Evolutionary conservation across 768 basidiomycete genomes (phyloP), one percentile per base, ranked within the genome.

Genomic region (Filobasidium wieringae): DNA sequence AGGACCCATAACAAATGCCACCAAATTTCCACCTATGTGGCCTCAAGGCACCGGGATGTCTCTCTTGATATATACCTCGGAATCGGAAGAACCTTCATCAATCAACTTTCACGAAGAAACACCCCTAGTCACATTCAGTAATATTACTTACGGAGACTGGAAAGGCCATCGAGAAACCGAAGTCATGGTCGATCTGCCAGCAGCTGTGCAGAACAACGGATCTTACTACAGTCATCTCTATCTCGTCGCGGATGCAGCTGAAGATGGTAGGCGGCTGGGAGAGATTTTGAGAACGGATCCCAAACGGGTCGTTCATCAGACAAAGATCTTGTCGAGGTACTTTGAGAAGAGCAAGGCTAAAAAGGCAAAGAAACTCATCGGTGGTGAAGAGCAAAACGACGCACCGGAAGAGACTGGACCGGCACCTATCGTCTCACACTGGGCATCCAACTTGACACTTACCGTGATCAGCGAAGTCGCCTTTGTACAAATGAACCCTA

Each of bases 361-460:
- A 31, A 90, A 87, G 66, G 84, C 84, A 73, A 88, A 91, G 75
- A 90, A 83, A 56, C 80, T 99, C 12, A 65, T 65, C 24, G 65
- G 64, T 7, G 62, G 41, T 14, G 67, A 64, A 27, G 45, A 62
- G 26, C 62, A 66, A 17, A 62, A 62, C 4, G 67, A 65, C 19
- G 65, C 64, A 27, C 53, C 62, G 22, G 76, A 67, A 30, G 58
- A 32, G 0, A 36, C 61, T 31, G 68, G 82, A 74, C 74, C 72
- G 7, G 84, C 84, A 51, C 72, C 82, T 7, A 83, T 90, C 58
- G 79, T 83, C 34, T 84, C 88, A 7, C 86, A 91, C 74, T 99
- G 91, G 87, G 81, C 88, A 65, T 77, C 76, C 65, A 96, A 97
- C 72, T 68, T 99, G 19, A 95, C 91, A 0, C 72, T 99, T 33